Evolutionary conservation across 2,329 filamentous ascomycete species (phyloP), one percentile per base, ranked within the genome.

Genomic region (Whalleya microplaca): DNA sequence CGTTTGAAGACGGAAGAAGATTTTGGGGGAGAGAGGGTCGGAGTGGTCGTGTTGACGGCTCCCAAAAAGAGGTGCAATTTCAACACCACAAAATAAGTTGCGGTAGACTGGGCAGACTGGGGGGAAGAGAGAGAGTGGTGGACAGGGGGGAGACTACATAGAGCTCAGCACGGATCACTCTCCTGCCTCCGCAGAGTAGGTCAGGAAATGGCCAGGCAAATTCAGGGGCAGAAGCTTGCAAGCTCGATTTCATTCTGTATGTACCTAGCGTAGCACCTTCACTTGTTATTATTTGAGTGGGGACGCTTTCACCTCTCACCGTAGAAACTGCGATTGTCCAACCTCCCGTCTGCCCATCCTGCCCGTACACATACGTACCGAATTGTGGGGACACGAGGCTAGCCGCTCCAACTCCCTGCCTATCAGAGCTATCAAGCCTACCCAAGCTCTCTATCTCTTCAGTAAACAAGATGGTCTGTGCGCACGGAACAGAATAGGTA

Each of bases 1-100:
- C 27, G 32, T 21, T 58, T 55, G 57, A 56, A 55, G 58, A 63
- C 54, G 59, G 57, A 56, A 59, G 59, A 65, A 59, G 64, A 63
- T 64, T 61, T 64, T 27, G 23, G 58, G 61, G 60, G 60, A 12
- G 10, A 37, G 32, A 37, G 32, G 32, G 32, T 37, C 32, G 10
- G 32, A 37, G 32, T 37, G 32, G 8, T 16, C 14, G 32, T 60
- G 46, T 58, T 48, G 56, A 60, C 48, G 51, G 51, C 10, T 60
- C 23, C 55, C 57, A 48, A 59, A 53, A 45, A 42, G n/a, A n/a
- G n/a, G 57, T 61, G 60, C 53, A 63, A 63, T 63, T 63, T 63
- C 57, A 61, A 55, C 37, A 58, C 54, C 53, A 61, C 57, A 58
- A 58, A 63, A 61, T 55, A 44, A 37, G 59, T 55, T 59, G 60